A percentile compares a stretch with the other conserved stretches of the same genome.
phyloP scores from a whole-genome alignment of 441 rosid species.

The Erodium moschatum region DNA sequence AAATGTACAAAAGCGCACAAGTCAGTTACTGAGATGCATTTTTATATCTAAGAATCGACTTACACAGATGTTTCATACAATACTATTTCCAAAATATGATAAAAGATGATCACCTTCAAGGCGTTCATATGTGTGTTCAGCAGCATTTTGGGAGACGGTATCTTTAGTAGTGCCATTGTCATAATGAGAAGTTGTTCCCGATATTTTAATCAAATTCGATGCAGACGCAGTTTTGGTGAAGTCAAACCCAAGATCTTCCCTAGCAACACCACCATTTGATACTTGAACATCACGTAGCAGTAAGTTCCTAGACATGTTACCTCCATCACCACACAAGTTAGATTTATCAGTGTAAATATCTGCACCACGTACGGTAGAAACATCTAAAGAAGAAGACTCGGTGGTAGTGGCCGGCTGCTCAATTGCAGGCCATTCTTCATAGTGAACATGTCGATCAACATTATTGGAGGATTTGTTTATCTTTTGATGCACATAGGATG shows the following conservation, averaged over 20 bases:
- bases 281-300: slow-evolving; percentile 21
- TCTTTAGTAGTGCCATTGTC: slow-evolving; percentile 20
- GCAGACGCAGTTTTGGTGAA: slow-evolving; percentile 16
- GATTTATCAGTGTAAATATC: slow-evolving; percentile 17
- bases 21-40: neutral
- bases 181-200: slow-evolving; percentile 19
- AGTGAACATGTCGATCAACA: slow-evolving; percentile 21
- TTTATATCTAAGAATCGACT: neutral
- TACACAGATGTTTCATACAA: neutral
- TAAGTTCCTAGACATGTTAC: slow-evolving; percentile 18
- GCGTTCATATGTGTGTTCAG: slow-evolving; percentile 10
- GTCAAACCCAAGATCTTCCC: slow-evolving; percentile 17
- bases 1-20: neutral
- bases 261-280: slow-evolving; percentile 21
- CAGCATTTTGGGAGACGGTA: slow-evolving; percentile 16
- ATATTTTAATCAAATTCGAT: slow-evolving; percentile 15
- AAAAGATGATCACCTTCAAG: slow-evolving; percentile 22
- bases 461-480: slow-evolving; percentile 14
- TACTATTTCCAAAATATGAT: slow-evolving; percentile 7
- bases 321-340: slow-evolving; percentile 16
- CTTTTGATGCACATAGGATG: slow-evolving; percentile 14
- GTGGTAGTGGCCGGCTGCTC: slow-evolving; percentile 21
- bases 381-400: slow-evolving; percentile 16
- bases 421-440: slow-evolving; percentile 26
- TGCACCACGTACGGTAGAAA: slow-evolving; percentile 14